Base-by-base conservation (phyloP, 108 stramenopile species). In the Cyclotella baltica region DNA sequence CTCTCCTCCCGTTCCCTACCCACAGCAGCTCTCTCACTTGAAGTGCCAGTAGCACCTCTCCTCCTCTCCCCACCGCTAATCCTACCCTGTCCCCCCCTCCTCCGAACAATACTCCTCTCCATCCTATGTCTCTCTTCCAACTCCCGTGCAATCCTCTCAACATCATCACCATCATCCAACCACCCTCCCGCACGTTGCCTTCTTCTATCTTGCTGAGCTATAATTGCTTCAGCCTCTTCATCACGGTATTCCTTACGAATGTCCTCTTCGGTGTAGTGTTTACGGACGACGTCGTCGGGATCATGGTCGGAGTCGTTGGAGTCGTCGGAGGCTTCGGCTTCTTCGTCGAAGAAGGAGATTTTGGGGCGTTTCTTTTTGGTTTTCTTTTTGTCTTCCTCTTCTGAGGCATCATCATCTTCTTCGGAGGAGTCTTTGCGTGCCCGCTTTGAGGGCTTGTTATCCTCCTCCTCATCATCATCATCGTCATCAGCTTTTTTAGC, bases 101-200 rank as follows among this genome's bases (percentile, higher is more conserved):
- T 80, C 13, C 92, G 82, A 19, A 85, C 86, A 34, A 38, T 71
- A 28, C 87, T 79, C 20, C 85, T 63, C 65, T 90, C 88, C 87
- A 91, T 87, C 33, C 90, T 82, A 70, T 96, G 93, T 3, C 96
- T 82, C 36, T 94, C 86, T 77, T 93, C 96, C 83, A 96, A 90
- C 27, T 91, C 89, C 29, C 81, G 56, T n/a, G 96, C 92, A 81
- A 95, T 89, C 10, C 92, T 85, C 28, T 81, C 88, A 20, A 89
- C 89, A 67, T 84, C 77, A 20, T 18, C 20, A 38, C 74, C 73
- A 59, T 80, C 83, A 34, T 67, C 71, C 13, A 82, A 70, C 81
- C 83, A 76, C 16, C 71, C 62, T 18, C 90, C 91, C 16, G 84
- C 86, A 70, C 88, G 84, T 28, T 92, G 86, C 65, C 96, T 85